phyloP scores from a whole-genome alignment of 2,329 filamentous ascomycete species.

The Teratosphaeria epicoccoides region DNA sequence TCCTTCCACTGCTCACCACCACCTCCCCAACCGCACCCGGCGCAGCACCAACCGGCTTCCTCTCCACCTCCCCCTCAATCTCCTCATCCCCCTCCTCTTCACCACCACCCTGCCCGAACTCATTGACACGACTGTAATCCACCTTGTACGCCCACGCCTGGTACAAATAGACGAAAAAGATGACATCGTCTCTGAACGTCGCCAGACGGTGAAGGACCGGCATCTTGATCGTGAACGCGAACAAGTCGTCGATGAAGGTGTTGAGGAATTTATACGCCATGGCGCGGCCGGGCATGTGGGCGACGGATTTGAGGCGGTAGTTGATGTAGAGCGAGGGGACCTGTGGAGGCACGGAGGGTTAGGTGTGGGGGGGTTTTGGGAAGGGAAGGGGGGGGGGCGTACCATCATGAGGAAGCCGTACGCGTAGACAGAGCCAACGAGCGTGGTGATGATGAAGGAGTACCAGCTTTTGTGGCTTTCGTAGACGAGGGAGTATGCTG shows the following conservation, averaged over 20 bases:
- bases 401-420: conserved; percentile 99
- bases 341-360: conserved; percentile 8
- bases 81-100: conserved; percentile 54
- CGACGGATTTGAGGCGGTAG: conserved; percentile 82
- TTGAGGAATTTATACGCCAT: conserved; percentile 99
- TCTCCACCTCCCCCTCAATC: conserved; percentile 37
- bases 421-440: conserved; percentile 92
- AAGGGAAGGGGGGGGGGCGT: conserved; percentile 2
- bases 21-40: conserved; percentile 18
- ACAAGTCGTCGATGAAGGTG: conserved; percentile 97
- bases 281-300: conserved; percentile 91
- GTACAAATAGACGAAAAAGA: conserved; percentile 97
- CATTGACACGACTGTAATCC: conserved; percentile 86
- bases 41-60: conserved; percentile 29
- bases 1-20: conserved; percentile 3
- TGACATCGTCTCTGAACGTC: conserved; percentile 87
- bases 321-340: conserved; percentile 94
- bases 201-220: conserved; percentile 84
- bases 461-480: conserved; percentile 90
- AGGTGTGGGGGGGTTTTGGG: not conserved
- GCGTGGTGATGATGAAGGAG: conserved; percentile 84
- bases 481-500: conserved; percentile 81
- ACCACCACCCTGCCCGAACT: conserved; percentile 98
- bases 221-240: conserved; percentile 99
- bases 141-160: conserved; percentile 87